These are phyloP conservation scores for Sarocladiaceae sp. DNA, from an alignment of 2,329 filamentous ascomycete genomes.

Conservation along the genomic window DNA sequence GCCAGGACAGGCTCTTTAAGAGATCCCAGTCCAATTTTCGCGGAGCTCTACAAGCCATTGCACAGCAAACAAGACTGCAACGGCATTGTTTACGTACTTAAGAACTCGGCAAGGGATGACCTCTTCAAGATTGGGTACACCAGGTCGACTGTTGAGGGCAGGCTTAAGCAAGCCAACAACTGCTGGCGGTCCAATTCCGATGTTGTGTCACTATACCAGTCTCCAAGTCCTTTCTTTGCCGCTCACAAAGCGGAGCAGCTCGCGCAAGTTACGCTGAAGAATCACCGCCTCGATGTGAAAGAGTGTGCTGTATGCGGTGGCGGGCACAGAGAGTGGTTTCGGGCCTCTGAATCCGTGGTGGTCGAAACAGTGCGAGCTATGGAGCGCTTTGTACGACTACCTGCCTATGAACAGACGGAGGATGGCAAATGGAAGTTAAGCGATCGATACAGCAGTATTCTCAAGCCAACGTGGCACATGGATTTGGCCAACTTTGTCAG, in stretches of 20 bases:
- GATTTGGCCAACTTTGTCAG: not conserved
- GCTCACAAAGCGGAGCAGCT: not conserved
- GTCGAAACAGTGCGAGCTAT: not conserved
- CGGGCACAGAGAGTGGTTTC: slow-evolving; percentile 1
- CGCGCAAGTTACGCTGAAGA: not conserved
- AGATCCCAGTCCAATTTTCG: not conserved
- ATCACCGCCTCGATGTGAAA: not conserved
- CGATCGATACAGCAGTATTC: not conserved
- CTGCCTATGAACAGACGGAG: not conserved
- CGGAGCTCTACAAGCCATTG: not conserved
- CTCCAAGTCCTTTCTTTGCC: not conserved
- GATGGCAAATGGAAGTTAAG: not conserved
- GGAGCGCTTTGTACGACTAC: not conserved
- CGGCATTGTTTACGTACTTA: not conserved
- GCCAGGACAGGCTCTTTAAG: not conserved
- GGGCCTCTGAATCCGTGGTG: not conserved
- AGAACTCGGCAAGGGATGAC: not conserved
- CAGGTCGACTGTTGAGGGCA: not conserved
- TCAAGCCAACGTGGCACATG: not conserved
- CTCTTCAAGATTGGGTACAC: not conserved
- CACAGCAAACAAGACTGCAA: not conserved
- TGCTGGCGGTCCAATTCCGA: not conserved
- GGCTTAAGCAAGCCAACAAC: not conserved
- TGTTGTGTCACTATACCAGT: not conserved
- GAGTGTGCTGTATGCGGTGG: not conserved